Percentiles rank a stretch among this genome's conserved stretches.
Evolutionary conservation across 768 basidiomycete species (phyloP).

Genomic region (Pisolithus microcarpus): DNA sequence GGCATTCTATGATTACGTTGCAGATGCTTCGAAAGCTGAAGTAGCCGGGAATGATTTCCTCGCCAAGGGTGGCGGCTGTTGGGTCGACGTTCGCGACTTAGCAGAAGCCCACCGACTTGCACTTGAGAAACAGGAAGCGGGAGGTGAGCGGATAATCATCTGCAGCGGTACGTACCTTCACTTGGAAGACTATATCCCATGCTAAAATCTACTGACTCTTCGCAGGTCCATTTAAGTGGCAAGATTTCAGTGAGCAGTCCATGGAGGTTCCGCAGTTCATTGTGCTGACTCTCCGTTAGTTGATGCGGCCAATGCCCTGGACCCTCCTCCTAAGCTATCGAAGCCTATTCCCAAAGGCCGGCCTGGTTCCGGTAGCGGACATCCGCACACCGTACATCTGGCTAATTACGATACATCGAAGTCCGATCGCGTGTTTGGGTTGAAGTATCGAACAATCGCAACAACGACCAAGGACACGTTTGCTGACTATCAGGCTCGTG

Average conservation of each 20-base stretch:
- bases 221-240: constrained; percentile 24
- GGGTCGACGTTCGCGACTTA: constrained; percentile 51
- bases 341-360: constrained; percentile 27
- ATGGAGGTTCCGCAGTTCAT: background rate
- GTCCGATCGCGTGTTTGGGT: constrained; percentile 32
- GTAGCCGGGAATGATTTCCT: constrained; percentile 20
- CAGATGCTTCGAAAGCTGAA: constrained; percentile 14
- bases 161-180: constrained; percentile 21
- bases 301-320: constrained; percentile 30
- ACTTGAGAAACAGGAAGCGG: constrained; percentile 44
- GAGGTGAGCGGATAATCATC: constrained; percentile 51
- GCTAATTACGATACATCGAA: constrained; percentile 31
- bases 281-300: constrained; percentile 18
- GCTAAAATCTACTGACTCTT: background rate
- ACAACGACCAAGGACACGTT: constrained; percentile 36
- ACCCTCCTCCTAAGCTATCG: constrained; percentile 25
- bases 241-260: constrained; percentile 22
- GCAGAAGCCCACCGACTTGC: constrained; percentile 48
- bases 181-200: background rate
- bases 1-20: constrained; percentile 29
- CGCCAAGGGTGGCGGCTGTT: constrained; percentile 22
- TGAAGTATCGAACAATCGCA: constrained; percentile 35
- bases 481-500: constrained; percentile 36
- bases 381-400: constrained; percentile 20
- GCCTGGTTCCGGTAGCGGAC: constrained; percentile 25